Base-by-base conservation (phyloP, 1,284 basidiomycete genomes). In the Ceratobasidium sp. region DNA sequence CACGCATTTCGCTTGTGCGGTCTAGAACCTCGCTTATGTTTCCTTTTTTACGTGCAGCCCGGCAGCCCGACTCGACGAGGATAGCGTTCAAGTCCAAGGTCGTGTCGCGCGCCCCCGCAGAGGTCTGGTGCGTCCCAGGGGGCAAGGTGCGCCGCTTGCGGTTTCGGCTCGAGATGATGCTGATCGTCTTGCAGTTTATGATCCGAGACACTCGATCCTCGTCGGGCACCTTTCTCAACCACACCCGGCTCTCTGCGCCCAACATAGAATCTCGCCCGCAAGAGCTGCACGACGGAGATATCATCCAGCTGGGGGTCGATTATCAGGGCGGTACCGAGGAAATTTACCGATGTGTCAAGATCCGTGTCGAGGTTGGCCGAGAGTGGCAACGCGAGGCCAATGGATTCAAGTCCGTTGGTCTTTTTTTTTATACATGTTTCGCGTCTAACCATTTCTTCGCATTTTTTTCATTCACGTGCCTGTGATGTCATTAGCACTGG, bases 301-400 rank as follows among this genome's bases (percentile, higher is more conserved):
- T 99, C 19, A 85, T 99, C 7, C 97, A 99, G 85, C 90, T 99
- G 0, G 97, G 97, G 0, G 96, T 99, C 43, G 98, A 99, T 83
- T 99, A 98, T 84, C 97, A 99, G 84, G 97, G 97, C 37, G 98
- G 97, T 0, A 91, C 94, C 4, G 97, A 99, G 85, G 97, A 99
- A 84, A 96, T 98, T 78, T 99, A 98, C 85, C 95, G 98, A 84
- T 96, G 95, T 79, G 96, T 99, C 79, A 99, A 98, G 89, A 98
- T 99, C 84, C 89, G 95, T 78, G 89, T 99, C 76, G 97, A 99
- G 85, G 86, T 96, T 62, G 87, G 95, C 0, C 86, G 95, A 76
- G 95, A 96, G 82, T 98, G 96, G 95, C 96, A 98, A 83, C 86
- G 91, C 0, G 89, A 87, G 1, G 90, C 92, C 0, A 98, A 98